Evolutionary conservation across 495 filamentous ascomycete genomes (phyloP).

Genomic region (Lindgomyces ingoldianus): DNA sequence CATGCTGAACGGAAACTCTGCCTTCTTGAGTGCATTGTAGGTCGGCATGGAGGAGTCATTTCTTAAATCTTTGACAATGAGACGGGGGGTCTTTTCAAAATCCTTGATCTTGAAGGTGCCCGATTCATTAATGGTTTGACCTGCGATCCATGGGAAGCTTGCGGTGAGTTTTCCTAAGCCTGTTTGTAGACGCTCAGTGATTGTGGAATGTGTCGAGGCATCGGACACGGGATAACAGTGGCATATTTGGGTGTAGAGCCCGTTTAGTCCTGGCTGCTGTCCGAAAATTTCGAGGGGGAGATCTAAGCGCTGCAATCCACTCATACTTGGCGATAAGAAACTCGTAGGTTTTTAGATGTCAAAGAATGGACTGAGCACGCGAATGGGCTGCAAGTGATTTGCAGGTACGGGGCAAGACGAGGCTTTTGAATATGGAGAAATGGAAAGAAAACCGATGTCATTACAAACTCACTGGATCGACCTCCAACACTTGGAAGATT

Average conservation of each 20-base stretch:
- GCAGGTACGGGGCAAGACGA: too few species aligned
- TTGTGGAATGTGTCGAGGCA: slow-evolving; percentile 34
- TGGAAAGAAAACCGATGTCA: too few species aligned
- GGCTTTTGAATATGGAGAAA: too few species aligned
- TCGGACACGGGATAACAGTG: slow-evolving; percentile 44
- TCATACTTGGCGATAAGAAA: background rate
- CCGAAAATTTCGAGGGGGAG: slow-evolving; percentile 7
- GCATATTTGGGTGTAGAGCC: slow-evolving; percentile 52
- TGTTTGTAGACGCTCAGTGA: slow-evolving; percentile 42
- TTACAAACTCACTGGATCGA: too few species aligned
- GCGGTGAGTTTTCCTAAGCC: slow-evolving; percentile 46
- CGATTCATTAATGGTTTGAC: slow-evolving; percentile 51
- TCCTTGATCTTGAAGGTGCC: slow-evolving; percentile 44
- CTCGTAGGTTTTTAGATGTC: background rate
- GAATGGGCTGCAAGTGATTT: too few species aligned
- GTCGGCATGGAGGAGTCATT: slow-evolving; percentile 37
- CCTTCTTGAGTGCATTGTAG: slow-evolving; percentile 47
- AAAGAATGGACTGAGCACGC: background rate
- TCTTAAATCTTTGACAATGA: slow-evolving; percentile 2
- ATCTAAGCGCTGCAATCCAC: background rate
- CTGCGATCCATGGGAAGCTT: slow-evolving; percentile 58
- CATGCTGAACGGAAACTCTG: slow-evolving; percentile 55
- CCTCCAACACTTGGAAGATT: too few species aligned
- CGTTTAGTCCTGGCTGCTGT: background rate
- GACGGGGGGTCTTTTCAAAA: slow-evolving; percentile 8